Base-by-base conservation (phyloP, 2,329 filamentous ascomycete species). In the Chaetomium globosum region DNA sequence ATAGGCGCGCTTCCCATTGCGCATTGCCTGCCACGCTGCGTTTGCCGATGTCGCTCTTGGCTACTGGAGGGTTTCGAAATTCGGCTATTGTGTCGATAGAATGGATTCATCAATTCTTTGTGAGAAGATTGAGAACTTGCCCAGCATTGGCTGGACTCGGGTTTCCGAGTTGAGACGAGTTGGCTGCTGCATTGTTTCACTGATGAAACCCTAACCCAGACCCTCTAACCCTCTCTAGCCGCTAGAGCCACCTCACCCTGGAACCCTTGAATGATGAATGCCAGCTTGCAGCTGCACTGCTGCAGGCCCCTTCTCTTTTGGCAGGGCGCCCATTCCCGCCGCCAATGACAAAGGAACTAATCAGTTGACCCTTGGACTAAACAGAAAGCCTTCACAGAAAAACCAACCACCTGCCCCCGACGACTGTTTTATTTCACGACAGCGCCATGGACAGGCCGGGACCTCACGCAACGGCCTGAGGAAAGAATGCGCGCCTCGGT, bases 401-500 rank as follows among this genome's bases (percentile, higher is more conserved):
- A 21, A 7, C 16, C 16, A 33, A 53, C 33, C 33, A 53, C 28
- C 51, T 21, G 4, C 26, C 16, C 39, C 3, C n/a, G 52, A 60
- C 51, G 21, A 55, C 23, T 26, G 36, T 31, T 51, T 33, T 26
- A 33, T 52, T 9, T 16, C 13, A 48, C 63, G 33, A 46, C 58
- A 51, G 63, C 49, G 61, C 67, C 67, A 71, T 70, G 69, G 69
- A 69, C 46, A 63, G 31, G 31, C 65, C 26, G 57, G 43, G 26
- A 64, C 36, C 59, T 31, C 36, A 57, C 56, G 49, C 64, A 61
- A 62, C 61, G 33, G 59, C 56, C 39, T 71, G 67, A 71, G 58
- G 59, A 49, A 65, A 69, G 64, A 30, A 71, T 71, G 69, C 68
- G 68, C 53, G 53, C 57, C 58, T 56, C 64, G 66, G 53, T 59